phyloP scores from a whole-genome alignment of 2,329 filamentous ascomycete genomes.

The Penicillium sp. region DNA sequence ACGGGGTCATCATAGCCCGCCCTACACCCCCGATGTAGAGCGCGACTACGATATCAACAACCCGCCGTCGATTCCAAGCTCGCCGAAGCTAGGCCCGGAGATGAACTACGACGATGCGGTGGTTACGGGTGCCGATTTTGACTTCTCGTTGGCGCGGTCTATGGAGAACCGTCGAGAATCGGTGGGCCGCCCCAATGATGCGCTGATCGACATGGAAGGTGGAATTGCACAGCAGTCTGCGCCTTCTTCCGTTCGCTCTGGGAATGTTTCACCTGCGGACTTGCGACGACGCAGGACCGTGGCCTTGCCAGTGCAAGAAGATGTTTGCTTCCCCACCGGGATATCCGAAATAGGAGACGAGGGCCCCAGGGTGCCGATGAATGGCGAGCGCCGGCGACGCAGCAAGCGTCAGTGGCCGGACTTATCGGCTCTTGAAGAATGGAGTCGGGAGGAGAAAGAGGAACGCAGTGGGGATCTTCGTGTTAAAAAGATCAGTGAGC shows the following conservation, averaged over 20 bases:
- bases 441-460: conserved; percentile 87
- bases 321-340: conserved; percentile 86
- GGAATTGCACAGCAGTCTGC: conserved; percentile 20
- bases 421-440: conserved; percentile 75
- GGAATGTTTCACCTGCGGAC: conserved; percentile 35
- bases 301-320: conserved; percentile 66
- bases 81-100: conserved; percentile 52
- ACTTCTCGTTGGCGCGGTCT: conserved; percentile 37
- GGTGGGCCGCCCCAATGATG: conserved; percentile 32
- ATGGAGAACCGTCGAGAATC: conserved; percentile 35
- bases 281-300: conserved; percentile 54
- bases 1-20: conserved; percentile 23
- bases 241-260: conserved; percentile 41
- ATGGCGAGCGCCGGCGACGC: conserved; percentile 50
- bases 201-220: conserved; percentile 45
- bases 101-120: conserved; percentile 54
- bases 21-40: conserved; percentile 21
- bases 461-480: conserved; percentile 74
- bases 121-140: conserved; percentile 42
- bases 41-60: conserved; percentile 61
- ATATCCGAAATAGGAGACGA: conserved; percentile 83
- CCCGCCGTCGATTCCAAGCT: conserved; percentile 58
- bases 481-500: conserved; percentile 88
- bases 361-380: conserved; percentile 48
- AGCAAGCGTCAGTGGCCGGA: conserved; percentile 80